Conservation (phyloP, 371 early-diverging fungal species). For the Circinella umbellata region DNA sequence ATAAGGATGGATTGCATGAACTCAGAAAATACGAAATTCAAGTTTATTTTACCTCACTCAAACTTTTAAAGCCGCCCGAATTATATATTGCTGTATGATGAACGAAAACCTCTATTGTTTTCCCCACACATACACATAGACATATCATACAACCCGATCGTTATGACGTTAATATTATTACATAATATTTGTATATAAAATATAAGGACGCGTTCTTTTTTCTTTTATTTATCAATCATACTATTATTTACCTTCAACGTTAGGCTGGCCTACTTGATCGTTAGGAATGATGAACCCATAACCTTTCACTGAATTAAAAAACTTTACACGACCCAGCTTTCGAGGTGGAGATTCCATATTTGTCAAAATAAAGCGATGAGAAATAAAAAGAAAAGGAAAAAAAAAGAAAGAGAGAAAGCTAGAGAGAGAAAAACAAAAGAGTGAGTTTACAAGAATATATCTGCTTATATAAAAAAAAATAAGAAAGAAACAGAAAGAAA, state of each 20-base stretch:
- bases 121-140: too few species aligned
- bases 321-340: conserved; percentile 81
- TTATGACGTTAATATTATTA: too few species aligned
- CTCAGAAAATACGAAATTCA: not conserved
- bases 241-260: conserved; percentile 61
- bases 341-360: conserved; percentile 27
- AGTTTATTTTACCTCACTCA: conserved; percentile 70
- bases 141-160: too few species aligned
- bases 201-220: too few species aligned
- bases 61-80: conserved; percentile 86
- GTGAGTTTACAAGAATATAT: not conserved
- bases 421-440: not conserved
- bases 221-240: conserved; percentile 39
- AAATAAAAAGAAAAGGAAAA: not conserved
- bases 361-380: not conserved
- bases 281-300: conserved; percentile 87
- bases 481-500: not conserved
- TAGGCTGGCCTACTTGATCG: conserved; percentile 51
- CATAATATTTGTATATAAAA: too few species aligned
- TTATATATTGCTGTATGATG: conserved; percentile 87
- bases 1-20: not conserved
- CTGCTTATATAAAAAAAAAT: not conserved
- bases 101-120: conserved; percentile 72
- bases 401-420: not conserved
- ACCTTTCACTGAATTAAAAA: conserved; percentile 88